Conservation (phyloP, 768 basidiomycete genomes). For the Boletus huronensis region DNA sequence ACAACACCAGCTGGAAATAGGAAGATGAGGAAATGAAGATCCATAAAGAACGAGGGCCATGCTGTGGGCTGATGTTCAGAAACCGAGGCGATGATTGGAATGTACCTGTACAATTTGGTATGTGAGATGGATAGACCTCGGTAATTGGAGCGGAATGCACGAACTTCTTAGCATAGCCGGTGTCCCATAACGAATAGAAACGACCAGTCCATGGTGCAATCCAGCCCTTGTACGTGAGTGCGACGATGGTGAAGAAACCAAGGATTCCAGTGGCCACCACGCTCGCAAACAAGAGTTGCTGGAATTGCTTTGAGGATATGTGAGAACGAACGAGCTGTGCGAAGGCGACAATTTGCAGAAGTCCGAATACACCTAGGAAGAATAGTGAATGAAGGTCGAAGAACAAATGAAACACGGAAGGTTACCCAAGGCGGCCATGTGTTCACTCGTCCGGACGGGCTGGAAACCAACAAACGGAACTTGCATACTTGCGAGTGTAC, state of each 20-base stretch:
- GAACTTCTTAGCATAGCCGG: constrained; percentile 96
- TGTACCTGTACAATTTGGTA: constrained; percentile 52
- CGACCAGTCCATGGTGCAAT: constrained; percentile 99
- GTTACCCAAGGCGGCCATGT: constrained; percentile 94
- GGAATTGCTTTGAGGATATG: constrained; percentile 90
- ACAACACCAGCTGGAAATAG: constrained; percentile 95
- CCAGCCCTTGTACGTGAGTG: constrained; percentile 87
- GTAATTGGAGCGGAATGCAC: constrained; percentile 15
- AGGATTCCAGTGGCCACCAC: constrained; percentile 69
- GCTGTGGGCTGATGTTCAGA: constrained; percentile 99
- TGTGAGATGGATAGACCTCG: not conserved
- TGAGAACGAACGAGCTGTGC: constrained; percentile 85
- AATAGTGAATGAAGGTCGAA: constrained; percentile 5
- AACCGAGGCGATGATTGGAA: constrained; percentile 98
- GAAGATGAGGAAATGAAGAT: constrained; percentile 96
- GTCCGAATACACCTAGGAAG: constrained; percentile 83
- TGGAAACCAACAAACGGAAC: constrained; percentile 99
- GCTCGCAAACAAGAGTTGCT: constrained; percentile 65
- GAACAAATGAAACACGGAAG: not conserved
- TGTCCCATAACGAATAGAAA: constrained; percentile 99
- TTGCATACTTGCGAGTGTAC: constrained; percentile 97
- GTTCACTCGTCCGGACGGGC: constrained; percentile 95
- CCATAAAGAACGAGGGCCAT: constrained; percentile 99
- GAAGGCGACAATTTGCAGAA: constrained; percentile 95
- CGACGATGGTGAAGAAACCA: constrained; percentile 69